Evolutionary conservation across 495 filamentous ascomycete species (phyloP), one percentile per base, ranked within the genome.

Genomic region (Xylaria flabelliformis): DNA sequence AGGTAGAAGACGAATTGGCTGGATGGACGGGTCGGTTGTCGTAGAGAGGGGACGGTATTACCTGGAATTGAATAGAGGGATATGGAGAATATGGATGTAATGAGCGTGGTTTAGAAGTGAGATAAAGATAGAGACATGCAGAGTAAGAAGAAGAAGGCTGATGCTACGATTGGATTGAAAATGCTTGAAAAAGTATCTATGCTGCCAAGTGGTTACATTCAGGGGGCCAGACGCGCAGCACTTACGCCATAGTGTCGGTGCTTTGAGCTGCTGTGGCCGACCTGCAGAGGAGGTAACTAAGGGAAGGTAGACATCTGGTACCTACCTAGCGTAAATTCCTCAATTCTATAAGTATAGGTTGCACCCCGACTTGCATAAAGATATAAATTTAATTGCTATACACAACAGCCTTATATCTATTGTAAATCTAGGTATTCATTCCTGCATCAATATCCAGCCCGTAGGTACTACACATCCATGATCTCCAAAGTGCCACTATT

Each of bases 171-270:
- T n/a, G 36, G 34, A 39, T 61, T 39, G 58, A 39, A 29, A 39
- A 61, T 61, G 34, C 1, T 61, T 21, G 34, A 61, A 61, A 61
- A 61, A 39, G 34, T 64, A 42, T 8, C 34, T 36, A 42, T 13
- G 21, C 5, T 63, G 59, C 59, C 59, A 63, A 63, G 59, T 44
- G 36, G 61, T 64, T 64, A 39, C 61, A 64, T 46, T 64, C 58
- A 61, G 58, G 58, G 53, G 53, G 53, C 21, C 26, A 5, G 26
- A 56, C 58, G 58, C 34, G 58, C 34, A 61, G 58, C 34, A 39
- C 58, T 39, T 39, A n/a, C 15, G 53, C 53, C 24, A 24, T 55
- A 61, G 55, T 29, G n/a, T 34, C 13, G n/a, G 56, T 36, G 56
- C 56, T 36, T 2, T 17, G 0, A 4, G 46, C 46, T 50, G 46